These are phyloP conservation scores for Ceratobasidium sp. DNA, from an alignment of 1,284 basidiomycete species.

Conservation along the genomic window DNA sequence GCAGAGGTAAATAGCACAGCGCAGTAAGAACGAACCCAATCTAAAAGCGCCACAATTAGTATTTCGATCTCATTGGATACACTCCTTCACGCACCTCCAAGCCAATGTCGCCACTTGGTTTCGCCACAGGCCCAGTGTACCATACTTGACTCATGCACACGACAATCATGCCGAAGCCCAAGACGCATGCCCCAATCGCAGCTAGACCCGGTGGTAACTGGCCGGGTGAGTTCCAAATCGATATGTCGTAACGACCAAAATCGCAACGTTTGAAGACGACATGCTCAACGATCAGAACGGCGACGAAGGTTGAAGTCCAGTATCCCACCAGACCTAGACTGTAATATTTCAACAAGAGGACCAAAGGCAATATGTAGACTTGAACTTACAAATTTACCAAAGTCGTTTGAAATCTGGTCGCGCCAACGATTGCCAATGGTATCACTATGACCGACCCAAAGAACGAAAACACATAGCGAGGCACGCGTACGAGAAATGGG, in stretches of 20 bases:
- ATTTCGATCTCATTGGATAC: too few relatives aligned
- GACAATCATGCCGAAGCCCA: slow-evolving; percentile 68
- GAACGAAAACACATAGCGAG: slow-evolving; percentile 88
- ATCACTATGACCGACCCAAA: slow-evolving; percentile 78
- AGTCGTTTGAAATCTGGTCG: slow-evolving; percentile 67
- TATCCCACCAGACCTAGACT: slow-evolving; percentile 62
- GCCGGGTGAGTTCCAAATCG: too few relatives aligned
- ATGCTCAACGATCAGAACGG: slow-evolving; percentile 75
- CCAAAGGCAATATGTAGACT: neutral
- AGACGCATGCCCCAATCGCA: slow-evolving; percentile 65
- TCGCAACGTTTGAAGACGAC: slow-evolving; percentile 61
- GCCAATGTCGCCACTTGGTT: slow-evolving; percentile 80
- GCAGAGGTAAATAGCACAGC: too few relatives aligned
- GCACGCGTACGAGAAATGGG: slow-evolving; percentile 75
- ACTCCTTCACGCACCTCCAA: slow-evolving; percentile 65
- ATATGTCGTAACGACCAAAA: too few relatives aligned
- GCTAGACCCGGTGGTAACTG: slow-evolving; percentile 75
- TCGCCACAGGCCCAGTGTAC: slow-evolving; percentile 79
- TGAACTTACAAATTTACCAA: slow-evolving; percentile 68
- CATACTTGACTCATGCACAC: slow-evolving; percentile 79
- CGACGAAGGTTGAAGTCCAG: slow-evolving; percentile 72
- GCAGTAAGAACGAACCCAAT: too few relatives aligned
- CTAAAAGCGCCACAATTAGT: too few relatives aligned
- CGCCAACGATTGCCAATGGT: too few relatives aligned
- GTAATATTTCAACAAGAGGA: too few relatives aligned